Conservation (phyloP, 495 filamentous ascomycete species). For the Corynascus novoguineensis region DNA sequence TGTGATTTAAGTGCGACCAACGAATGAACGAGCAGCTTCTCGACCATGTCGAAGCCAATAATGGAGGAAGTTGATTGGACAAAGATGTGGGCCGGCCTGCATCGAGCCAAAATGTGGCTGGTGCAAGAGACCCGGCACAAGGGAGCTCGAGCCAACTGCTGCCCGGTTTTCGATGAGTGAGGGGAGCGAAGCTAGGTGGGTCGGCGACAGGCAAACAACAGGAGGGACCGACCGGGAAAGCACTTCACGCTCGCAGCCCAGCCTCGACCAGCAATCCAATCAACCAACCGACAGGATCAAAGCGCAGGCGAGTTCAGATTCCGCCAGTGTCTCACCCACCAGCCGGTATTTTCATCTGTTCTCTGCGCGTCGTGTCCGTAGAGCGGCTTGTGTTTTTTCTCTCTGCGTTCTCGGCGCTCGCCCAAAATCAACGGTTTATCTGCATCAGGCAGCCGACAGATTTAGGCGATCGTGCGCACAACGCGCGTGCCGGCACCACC, state of each 20-base stretch:
- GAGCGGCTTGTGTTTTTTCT: neutral
- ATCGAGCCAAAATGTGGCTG: slow-evolving; percentile 5
- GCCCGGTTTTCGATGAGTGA: slow-evolving; percentile 4
- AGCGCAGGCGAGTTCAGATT: slow-evolving; percentile 1
- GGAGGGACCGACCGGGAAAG: neutral
- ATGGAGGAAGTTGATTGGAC: neutral
- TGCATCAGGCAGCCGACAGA: slow-evolving; percentile 2
- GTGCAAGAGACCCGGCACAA: neutral
- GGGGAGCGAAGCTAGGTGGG: neutral
- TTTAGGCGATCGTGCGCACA: slow-evolving; percentile 13
- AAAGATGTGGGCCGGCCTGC: neutral
- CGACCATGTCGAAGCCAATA: too few species aligned
- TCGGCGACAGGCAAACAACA: slow-evolving; percentile 4
- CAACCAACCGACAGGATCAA: neutral
- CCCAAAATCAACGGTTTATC: neutral
- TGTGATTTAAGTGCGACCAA: neutral
- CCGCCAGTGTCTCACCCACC: neutral
- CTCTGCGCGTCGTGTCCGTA: neutral
- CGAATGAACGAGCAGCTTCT: neutral
- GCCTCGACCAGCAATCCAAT: slow-evolving; percentile 4
- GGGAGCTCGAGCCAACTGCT: slow-evolving; percentile 8
- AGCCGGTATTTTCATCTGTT: neutral
- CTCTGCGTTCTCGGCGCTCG: slow-evolving; percentile 1
- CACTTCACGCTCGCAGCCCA: neutral
- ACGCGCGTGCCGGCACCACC: slow-evolving; percentile 11